Evolutionary conservation across 108 stramenopile genomes (phyloP).

Genomic region (Pseudonitzschia pungens): DNA sequence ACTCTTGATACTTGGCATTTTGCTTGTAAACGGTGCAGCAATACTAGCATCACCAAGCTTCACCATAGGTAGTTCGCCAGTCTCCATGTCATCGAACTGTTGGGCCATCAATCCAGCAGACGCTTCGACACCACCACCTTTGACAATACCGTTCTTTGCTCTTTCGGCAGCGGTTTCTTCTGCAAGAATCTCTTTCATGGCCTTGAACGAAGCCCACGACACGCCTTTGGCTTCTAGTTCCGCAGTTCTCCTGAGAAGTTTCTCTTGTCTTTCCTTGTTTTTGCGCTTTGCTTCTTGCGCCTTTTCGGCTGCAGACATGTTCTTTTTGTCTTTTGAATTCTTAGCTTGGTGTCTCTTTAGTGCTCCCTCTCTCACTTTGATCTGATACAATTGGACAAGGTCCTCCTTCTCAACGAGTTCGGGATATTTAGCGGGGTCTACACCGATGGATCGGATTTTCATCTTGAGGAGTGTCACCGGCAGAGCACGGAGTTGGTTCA

Average conservation of each 20-base stretch:
- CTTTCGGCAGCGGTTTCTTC: constrained; percentile 68
- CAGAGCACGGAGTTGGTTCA: constrained; percentile 50
- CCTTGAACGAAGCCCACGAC: constrained; percentile 80
- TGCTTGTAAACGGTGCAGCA: constrained; percentile 96
- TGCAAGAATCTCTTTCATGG: constrained; percentile 78
- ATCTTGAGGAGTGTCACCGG: constrained; percentile 63
- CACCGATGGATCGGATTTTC: constrained; percentile 64
- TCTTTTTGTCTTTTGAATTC: constrained; percentile 49
- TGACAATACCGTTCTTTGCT: constrained; percentile 50
- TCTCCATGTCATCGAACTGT: constrained; percentile 79
- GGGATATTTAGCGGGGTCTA: constrained; percentile 81
- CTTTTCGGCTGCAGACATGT: constrained; percentile 57
- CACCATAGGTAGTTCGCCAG: constrained; percentile 85
- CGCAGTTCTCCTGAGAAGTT: constrained; percentile 55
- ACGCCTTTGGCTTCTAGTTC: constrained; percentile 84
- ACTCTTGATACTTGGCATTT: constrained; percentile 94
- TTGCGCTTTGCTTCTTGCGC: constrained; percentile 52
- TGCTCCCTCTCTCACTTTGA: constrained; percentile 73
- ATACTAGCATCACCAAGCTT: constrained; percentile 96
- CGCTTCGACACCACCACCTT: constrained; percentile 62
- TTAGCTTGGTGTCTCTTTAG: constrained; percentile 58
- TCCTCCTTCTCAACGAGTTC: constrained; percentile 83
- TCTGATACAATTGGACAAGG: constrained; percentile 74
- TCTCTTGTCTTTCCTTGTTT: constrained; percentile 66
- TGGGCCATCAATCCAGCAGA: constrained; percentile 69